phyloP scores from a whole-genome alignment of 2,329 filamentous ascomycete genomes.

The Pseudocercospora pini-densiflorae region DNA sequence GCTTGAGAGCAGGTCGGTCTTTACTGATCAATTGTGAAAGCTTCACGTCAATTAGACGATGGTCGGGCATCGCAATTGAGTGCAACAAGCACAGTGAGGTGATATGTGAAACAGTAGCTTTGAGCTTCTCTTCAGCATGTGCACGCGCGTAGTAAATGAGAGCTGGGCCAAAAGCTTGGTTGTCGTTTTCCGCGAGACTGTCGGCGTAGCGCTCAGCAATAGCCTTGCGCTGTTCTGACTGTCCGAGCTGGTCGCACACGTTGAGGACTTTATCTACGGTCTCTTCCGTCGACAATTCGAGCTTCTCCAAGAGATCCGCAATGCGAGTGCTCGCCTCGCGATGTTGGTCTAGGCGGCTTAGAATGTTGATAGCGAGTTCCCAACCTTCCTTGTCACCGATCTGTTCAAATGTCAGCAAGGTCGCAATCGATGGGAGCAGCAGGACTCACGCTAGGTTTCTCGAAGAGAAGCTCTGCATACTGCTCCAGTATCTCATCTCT shows the following conservation, averaged over 20 bases:
- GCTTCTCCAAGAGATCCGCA: conserved; percentile 70
- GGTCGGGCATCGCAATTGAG: conserved; percentile 77
- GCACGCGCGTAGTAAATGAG: conserved; percentile 90
- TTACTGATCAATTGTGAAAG: conserved; percentile 72
- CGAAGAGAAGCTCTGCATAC: conserved; percentile 71
- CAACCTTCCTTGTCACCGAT: conserved; percentile 66
- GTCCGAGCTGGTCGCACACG: conserved; percentile 76
- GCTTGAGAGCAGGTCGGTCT: conserved; percentile 72
- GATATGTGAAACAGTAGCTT: conserved; percentile 82
- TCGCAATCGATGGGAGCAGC: not conserved
- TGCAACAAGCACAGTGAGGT: conserved; percentile 87
- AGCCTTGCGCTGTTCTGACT: conserved; percentile 77
- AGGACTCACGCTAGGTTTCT: conserved; percentile 37
- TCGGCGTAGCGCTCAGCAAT: conserved; percentile 89
- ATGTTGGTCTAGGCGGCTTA: conserved; percentile 78
- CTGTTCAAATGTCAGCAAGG: conserved; percentile 26
- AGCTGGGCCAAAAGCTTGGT: conserved; percentile 73
- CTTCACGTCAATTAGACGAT: conserved; percentile 72
- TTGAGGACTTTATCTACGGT: conserved; percentile 82
- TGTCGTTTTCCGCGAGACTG: conserved; percentile 67
- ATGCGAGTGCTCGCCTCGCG: conserved; percentile 75
- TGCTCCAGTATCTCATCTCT: conserved; percentile 78
- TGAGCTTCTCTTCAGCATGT: conserved; percentile 77
- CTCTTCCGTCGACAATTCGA: conserved; percentile 71
- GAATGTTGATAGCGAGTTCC: conserved; percentile 83